phyloP scores from a whole-genome alignment of 1,284 basidiomycete species.

The Moniliella sp. region DNA sequence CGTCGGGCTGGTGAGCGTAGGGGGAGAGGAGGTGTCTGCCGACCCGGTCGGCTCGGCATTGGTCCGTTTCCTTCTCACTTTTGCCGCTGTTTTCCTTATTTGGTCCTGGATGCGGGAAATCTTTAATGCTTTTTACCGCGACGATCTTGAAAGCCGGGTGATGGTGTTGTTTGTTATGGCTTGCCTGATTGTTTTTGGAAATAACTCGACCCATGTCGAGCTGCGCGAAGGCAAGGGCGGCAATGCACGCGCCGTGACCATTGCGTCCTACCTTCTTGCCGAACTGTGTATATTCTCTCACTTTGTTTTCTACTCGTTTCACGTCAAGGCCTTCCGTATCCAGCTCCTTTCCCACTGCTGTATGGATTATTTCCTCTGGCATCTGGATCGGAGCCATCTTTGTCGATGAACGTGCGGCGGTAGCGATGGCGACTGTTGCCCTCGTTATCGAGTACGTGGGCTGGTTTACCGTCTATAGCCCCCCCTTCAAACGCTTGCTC shows the following conservation, averaged over 20 bases:
- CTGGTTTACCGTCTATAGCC: slow-evolving; percentile 16
- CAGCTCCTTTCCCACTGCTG: slow-evolving; percentile 9
- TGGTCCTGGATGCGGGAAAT: slow-evolving; percentile 20
- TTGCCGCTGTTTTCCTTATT: slow-evolving; percentile 14
- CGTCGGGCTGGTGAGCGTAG: slow-evolving; percentile 17
- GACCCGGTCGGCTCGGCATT: slow-evolving; percentile 12
- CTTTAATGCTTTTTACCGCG: slow-evolving; percentile 21
- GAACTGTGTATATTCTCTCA: slow-evolving; percentile 8
- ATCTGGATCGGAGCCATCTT: slow-evolving; percentile 19
- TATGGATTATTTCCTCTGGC: slow-evolving; percentile 8
- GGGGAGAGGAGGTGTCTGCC: slow-evolving; percentile 15
- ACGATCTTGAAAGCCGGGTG: slow-evolving; percentile 13
- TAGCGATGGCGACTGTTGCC: slow-evolving; percentile 11
- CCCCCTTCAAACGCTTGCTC: slow-evolving; percentile 11
- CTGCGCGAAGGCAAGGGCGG: slow-evolving; percentile 4
- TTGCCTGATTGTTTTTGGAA: slow-evolving; percentile 15
- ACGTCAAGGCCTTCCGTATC: slow-evolving; percentile 18
- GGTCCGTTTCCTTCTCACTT: slow-evolving; percentile 18
- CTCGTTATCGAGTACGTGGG: slow-evolving; percentile 10
- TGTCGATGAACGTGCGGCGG: slow-evolving; percentile 6
- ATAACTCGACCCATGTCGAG: slow-evolving; percentile 14
- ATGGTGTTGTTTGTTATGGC: slow-evolving; percentile 22
- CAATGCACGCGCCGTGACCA: slow-evolving; percentile 11
- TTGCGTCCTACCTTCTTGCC: slow-evolving; percentile 15
- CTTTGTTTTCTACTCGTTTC: slow-evolving; percentile 5